Percentiles rank a stretch among this genome's conserved stretches.
Conservation (phyloP, 345 rosid species). For the Garcia nutans region DNA sequence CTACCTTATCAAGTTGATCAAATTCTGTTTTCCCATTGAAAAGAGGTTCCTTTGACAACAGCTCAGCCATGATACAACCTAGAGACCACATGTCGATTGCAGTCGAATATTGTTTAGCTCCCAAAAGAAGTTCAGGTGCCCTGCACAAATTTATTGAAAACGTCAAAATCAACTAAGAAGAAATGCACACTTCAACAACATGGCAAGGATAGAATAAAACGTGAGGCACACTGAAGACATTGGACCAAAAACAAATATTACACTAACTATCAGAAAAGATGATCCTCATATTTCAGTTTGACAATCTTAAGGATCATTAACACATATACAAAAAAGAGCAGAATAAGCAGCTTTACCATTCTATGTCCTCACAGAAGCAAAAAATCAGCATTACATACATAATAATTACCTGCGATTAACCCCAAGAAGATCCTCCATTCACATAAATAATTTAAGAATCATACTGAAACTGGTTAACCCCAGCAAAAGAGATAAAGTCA, state of each 20-base stretch:
- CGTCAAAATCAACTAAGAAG: neutral
- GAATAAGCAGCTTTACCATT: neutral
- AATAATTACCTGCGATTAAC: neutral
- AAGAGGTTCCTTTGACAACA: conserved; percentile 78
- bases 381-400: neutral
- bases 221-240: neutral
- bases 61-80: conserved; percentile 98
- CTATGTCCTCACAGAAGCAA: neutral
- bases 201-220: neutral
- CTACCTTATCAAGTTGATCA: conserved; percentile 98
- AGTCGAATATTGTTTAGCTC: conserved; percentile 90
- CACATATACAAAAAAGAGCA: neutral
- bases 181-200: neutral
- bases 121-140: conserved; percentile 99
- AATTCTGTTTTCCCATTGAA: conserved; percentile 95
- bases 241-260: neutral
- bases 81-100: conserved; percentile 99
- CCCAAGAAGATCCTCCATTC: neutral
- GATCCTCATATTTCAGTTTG: neutral
- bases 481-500: neutral
- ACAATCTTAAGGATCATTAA: neutral
- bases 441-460: neutral
- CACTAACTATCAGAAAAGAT: neutral
- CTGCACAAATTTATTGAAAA: conserved; percentile 38
- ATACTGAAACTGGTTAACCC: neutral